phyloP scores from a whole-genome alignment of 345 rosid genomes.

The Aquilaria malaccensis region DNA sequence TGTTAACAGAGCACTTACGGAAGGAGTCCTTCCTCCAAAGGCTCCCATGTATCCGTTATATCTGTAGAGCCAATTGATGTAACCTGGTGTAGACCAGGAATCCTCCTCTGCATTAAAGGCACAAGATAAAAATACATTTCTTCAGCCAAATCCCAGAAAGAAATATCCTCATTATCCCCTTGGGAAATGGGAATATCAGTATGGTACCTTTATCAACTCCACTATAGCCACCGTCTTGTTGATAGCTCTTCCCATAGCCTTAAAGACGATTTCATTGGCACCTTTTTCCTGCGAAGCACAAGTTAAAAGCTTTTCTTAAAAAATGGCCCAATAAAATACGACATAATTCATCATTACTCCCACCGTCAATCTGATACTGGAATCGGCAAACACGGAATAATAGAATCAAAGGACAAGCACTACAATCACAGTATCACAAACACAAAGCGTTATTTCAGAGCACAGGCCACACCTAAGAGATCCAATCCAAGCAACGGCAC shows the following conservation, averaged over 20 bases:
- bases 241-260: conserved; percentile 99
- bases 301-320: background rate
- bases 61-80: conserved; percentile 87
- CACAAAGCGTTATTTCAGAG: no score
- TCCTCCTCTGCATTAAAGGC: conserved; percentile 62
- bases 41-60: conserved; percentile 93
- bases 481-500: background rate
- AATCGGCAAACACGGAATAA: background rate
- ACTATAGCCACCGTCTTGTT: conserved; percentile 90
- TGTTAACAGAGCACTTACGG: conserved; percentile 44
- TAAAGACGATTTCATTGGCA: conserved; percentile 65
- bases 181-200: background rate
- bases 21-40: conserved; percentile 92
- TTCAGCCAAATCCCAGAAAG: background rate
- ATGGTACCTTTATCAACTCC: conserved; percentile 77
- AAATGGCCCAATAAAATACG: background rate
- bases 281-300: conserved; percentile 54
- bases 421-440: background rate
- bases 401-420: background rate
- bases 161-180: background rate
- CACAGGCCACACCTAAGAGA: background rate
- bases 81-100: conserved; percentile 86
- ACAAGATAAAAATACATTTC: background rate
- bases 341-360: no score
- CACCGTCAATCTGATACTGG: no score